Conservation (phyloP, 352 stramenopile species). For the Aphanomyces stellatus region DNA sequence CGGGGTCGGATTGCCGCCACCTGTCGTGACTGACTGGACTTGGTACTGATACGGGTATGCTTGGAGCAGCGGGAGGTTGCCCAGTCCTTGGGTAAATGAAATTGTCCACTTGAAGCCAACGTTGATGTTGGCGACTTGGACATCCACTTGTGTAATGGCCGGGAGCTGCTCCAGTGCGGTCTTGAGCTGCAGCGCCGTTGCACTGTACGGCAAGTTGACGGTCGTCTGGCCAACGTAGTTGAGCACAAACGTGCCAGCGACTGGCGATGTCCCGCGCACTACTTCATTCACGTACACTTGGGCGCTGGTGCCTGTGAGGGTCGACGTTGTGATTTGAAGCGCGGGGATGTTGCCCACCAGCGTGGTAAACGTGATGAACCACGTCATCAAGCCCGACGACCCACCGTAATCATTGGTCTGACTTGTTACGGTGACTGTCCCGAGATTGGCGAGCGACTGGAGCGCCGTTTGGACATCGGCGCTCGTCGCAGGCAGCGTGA, state of each 20-base stretch:
- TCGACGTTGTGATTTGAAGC: slow-evolving; percentile 51
- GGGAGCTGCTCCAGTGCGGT: slow-evolving; percentile 63
- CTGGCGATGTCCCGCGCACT: slow-evolving; percentile 57
- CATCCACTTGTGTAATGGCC: slow-evolving; percentile 54
- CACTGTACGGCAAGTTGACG: slow-evolving; percentile 86
- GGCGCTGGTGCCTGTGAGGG: slow-evolving; percentile 49
- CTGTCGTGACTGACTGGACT: slow-evolving; percentile 87
- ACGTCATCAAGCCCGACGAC: slow-evolving; percentile 42
- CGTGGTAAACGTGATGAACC: slow-evolving; percentile 88
- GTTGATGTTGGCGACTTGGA: slow-evolving; percentile 52
- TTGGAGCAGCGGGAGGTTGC: slow-evolving; percentile 88
- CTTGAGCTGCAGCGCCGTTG: slow-evolving; percentile 80
- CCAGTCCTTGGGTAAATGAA: slow-evolving; percentile 93
- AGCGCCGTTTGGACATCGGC: slow-evolving; percentile 49
- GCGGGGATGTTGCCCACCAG: slow-evolving; percentile 85
- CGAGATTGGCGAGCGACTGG: slow-evolving; percentile 64
- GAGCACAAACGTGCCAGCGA: slow-evolving; percentile 90
- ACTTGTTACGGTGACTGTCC: slow-evolving; percentile 55
- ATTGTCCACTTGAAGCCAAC: slow-evolving; percentile 91
- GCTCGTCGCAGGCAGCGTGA: slow-evolving; percentile 32
- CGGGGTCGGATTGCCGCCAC: slow-evolving; percentile 89
- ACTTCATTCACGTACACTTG: slow-evolving; percentile 61
- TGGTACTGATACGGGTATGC: slow-evolving; percentile 87
- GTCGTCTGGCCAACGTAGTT: slow-evolving; percentile 89
- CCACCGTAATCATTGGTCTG: slow-evolving; percentile 41